A percentile compares a stretch with the other conserved stretches of the same genome.
phyloP scores from a whole-genome alignment of 2,329 filamentous ascomycete genomes.

The Westerdykella ornata region DNA sequence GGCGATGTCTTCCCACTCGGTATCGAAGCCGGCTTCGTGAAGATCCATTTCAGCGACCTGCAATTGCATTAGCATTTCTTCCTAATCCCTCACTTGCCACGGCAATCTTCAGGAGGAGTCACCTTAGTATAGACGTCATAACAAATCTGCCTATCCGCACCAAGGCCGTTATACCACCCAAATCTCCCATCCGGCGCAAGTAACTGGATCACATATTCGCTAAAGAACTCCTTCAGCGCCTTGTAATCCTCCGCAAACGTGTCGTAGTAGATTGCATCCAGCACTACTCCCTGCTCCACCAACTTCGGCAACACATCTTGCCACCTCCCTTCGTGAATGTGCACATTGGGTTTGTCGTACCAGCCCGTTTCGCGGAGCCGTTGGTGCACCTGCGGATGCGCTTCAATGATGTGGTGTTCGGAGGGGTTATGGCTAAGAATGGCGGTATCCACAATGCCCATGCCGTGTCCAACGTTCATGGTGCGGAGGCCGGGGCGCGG shows the following conservation, averaged over 20 bases:
- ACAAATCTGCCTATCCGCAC: slow-evolving; percentile 36
- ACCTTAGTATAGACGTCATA: slow-evolving; percentile 38
- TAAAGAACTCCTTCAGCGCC: slow-evolving; percentile 35
- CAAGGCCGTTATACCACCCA: slow-evolving; percentile 36
- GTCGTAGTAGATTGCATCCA: slow-evolving; percentile 59
- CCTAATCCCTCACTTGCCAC: not conserved
- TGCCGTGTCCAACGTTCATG: slow-evolving; percentile 83
- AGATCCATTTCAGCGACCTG: slow-evolving; percentile 35
- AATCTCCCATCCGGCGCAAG: slow-evolving; percentile 30
- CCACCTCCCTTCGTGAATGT: slow-evolving; percentile 67
- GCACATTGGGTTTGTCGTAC: slow-evolving; percentile 54
- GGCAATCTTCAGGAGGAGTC: slow-evolving; percentile 2
- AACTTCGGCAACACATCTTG: slow-evolving; percentile 69
- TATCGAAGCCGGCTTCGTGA: slow-evolving; percentile 33
- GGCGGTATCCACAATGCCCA: slow-evolving; percentile 79
- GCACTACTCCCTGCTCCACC: slow-evolving; percentile 60
- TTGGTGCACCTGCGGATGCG: slow-evolving; percentile 68
- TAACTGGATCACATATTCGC: slow-evolving; percentile 32
- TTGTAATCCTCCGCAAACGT: slow-evolving; percentile 36
- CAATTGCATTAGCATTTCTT: slow-evolving; percentile 3
- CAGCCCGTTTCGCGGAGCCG: slow-evolving; percentile 63
- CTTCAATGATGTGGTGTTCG: slow-evolving; percentile 78
- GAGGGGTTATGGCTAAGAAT: slow-evolving; percentile 62
- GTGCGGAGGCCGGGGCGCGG: slow-evolving; percentile 58
- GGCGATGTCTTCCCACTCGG: slow-evolving; percentile 32